Evolutionary conservation across 371 early-diverging fungal species (phyloP).

Genomic region (Capillidium rhysosporum): DNA sequence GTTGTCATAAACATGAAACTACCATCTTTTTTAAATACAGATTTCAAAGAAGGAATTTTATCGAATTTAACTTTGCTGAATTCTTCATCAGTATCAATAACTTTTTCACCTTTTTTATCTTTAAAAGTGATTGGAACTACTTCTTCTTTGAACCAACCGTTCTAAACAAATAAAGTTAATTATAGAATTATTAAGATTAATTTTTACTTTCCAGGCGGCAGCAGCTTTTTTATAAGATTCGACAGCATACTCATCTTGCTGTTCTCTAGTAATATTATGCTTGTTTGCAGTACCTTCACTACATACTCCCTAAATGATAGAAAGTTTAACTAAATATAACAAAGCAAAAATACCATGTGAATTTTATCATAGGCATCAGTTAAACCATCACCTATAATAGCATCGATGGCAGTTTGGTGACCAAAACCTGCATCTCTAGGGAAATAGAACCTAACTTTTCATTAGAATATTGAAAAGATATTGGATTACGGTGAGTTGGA

Average conservation of each 20-base stretch:
- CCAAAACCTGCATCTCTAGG: conserved; percentile 62
- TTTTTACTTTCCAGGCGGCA: conserved; percentile 30
- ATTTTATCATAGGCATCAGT: conserved; percentile 66
- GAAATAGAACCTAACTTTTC: conserved; percentile 12
- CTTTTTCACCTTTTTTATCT: conserved; percentile 63
- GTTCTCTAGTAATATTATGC: conserved; percentile 53
- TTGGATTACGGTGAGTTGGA: conserved; percentile 61
- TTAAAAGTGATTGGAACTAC: conserved; percentile 71
- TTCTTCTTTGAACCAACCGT: conserved; percentile 61
- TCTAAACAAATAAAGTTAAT: conserved; percentile 13
- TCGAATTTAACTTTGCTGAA: conserved; percentile 24
- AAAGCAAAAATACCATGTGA: conserved; percentile 6
- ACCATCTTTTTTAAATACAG: conserved; percentile 12
- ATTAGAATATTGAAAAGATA: conserved; percentile 4
- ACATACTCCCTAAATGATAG: conserved; percentile 71
- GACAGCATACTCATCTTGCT: conserved; percentile 81
- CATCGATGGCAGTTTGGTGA: conserved; percentile 60
- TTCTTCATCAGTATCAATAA: conserved; percentile 65
- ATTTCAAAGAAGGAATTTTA: conserved; percentile 7
- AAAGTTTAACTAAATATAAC: neutral
- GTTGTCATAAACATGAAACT: neutral
- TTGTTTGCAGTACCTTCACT: conserved; percentile 85
- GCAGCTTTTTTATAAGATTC: conserved; percentile 73
- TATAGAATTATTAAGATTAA: neutral
- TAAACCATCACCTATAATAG: conserved; percentile 82